Base-by-base conservation (phyloP, 2,329 filamentous ascomycete genomes). In the Sporothrix phasma region DNA sequence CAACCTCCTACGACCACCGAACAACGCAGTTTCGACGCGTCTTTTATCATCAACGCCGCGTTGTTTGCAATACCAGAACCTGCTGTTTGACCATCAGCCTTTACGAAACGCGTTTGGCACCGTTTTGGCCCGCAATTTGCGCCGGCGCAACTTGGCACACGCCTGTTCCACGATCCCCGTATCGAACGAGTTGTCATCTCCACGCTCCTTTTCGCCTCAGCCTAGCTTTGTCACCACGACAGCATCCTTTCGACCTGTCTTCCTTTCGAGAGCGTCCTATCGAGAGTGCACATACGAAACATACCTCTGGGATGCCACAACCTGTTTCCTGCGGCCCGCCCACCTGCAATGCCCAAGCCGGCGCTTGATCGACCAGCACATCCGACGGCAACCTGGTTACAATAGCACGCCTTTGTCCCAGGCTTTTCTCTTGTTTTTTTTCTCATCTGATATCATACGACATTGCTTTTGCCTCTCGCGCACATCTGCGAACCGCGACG, bases 331-430 rank as follows among this genome's bases (percentile, higher is more conserved):
- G 26, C 39, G 22, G 46, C 26, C n/a, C 39, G 17, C 43, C n/a
- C 10, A 19, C 46, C 34, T 69, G 61, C 66, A 62, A 68, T 69
- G 68, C 65, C 26, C 47, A 62, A 19, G 19, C 63, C 39, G 60
- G 56, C 22, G 65, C 61, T 37, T 62, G 43, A 49, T 60, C 64
- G 6, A 62, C 24, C 34, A 26, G 62, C 31, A 22, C 46, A 34
- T 11, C 22, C 11, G 49, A 56, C n/a, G 43, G 47, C 54, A 19
- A 62, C 31, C 53, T 47, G 62, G 47, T 39, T 31, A 59, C 51
- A 37, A 34, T 63, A 63, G 59, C 19, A 5, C 39, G 6, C 26
- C 39, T 24, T 3, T 2, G 15, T 13, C 19, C 10, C 34, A n/a
- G n/a, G 17, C 3, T n/a, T 41, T 61, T 31, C 10, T 26, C 4